Base-by-base conservation (phyloP, 176 grass and related monocot genomes). In the Cenchrus fungigraminus region DNA sequence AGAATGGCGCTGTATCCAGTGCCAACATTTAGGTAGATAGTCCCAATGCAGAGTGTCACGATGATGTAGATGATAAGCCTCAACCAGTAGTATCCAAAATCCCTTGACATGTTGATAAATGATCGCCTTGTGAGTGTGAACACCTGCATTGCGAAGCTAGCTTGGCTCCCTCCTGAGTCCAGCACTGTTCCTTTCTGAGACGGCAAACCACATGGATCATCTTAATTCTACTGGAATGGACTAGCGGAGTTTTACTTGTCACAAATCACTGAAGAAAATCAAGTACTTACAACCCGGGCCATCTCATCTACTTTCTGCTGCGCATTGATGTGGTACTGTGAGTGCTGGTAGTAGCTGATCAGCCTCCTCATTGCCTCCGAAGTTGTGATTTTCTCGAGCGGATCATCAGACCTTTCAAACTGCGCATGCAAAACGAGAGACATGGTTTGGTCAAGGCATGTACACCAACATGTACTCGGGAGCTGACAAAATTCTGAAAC, bases 81-180 rank as follows among this genome's bases (percentile, higher is more conserved):
- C 86, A 99, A 68, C 97, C 97, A 99, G 90, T 99, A 99, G 69
- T 99, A 99, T 17, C 97, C 97, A 34, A 99, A 99, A 73, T 99
- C 97, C 42, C 97, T 90, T 0, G 94, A 92, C 97, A 99, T 99
- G 77, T 99, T 99, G 28, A 91, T 58, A 65, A 99, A 96, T 10
- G 97, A 99, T 62, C 97, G 82, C 81, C 86, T 94, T 0, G 91
- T 99, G 46, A 99, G 76, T 1, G 86, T 94, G 74, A 77, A 91
- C 25, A 84, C 43, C 82, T 99, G 97, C 97, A 96, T 96, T 8
- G 76, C 75, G 44, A 99, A 99, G 89, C 91, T 99, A 72, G 97
- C 94, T 51, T 94, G 97, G 84, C 97, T 96, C 3, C 97, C 97
- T 80, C 97, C 94, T 82, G 90, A 75, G 84, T 99, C 86, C 72